Conservation (phyloP, 2,329 filamentous ascomycete species). For the Macroventuria anomochaeta region DNA sequence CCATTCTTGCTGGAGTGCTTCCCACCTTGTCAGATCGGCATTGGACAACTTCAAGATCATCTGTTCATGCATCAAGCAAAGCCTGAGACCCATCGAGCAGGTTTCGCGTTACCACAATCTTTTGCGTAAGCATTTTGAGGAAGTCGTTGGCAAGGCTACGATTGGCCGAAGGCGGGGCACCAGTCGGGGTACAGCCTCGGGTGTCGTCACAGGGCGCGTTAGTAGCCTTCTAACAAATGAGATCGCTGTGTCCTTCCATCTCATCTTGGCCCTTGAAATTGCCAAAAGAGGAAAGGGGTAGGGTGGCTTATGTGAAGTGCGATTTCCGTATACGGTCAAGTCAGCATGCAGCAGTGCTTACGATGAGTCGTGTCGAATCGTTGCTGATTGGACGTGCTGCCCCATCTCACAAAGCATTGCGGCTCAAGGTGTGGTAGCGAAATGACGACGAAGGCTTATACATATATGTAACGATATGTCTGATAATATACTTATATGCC, state of each 20-base stretch:
- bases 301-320: background rate
- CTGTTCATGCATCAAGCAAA: constrained; percentile 26
- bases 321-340: background rate
- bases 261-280: background rate
- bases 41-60: constrained; percentile 36
- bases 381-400: too few relatives aligned
- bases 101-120: constrained; percentile 40
- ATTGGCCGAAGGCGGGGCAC: background rate
- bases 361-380: too few relatives aligned
- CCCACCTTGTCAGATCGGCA: constrained; percentile 37
- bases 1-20: background rate
- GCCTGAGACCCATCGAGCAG: constrained; percentile 32
- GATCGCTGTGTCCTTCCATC: background rate
- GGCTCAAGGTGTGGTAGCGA: too few relatives aligned
- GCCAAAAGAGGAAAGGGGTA: background rate
- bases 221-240: too few relatives aligned
- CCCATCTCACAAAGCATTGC: too few relatives aligned
- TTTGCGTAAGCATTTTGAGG: constrained; percentile 30
- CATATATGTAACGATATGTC: too few relatives aligned
- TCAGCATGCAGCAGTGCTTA: background rate
- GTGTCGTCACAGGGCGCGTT: too few relatives aligned
- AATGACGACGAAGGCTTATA: too few relatives aligned
- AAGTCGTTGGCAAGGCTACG: background rate
- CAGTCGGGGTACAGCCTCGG: too few relatives aligned
- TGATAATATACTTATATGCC: too few relatives aligned